Base-by-base conservation (phyloP, 176 grass and related monocot genomes). In the Oryza brachyantha region DNA sequence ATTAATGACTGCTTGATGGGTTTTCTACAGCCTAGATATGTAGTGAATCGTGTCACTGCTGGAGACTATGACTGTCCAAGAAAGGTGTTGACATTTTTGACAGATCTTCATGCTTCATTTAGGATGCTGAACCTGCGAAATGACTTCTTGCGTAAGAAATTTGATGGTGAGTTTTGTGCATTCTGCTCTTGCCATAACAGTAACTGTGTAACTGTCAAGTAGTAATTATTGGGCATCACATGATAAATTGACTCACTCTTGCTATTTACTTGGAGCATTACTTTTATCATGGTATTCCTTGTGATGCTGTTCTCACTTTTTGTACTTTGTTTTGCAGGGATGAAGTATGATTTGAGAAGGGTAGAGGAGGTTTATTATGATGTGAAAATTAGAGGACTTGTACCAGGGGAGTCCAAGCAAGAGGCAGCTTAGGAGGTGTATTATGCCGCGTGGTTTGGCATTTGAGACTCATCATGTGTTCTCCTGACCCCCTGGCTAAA, bases 301-400 rank as follows among this genome's bases (percentile, higher is more conserved):
- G 11, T 77, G 17, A 40, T 29, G 21, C 62, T 63, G 2, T 48
- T 52, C 0, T n/a, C 8, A 29, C 34, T 43, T 27, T 69, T 19
- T 22, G 1, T 35, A 22, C 14, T 58, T 75, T 62, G 45, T 29
- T 83, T 83, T 45, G 14, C 82, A 98, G 92, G 95, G 70, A 98
- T 93, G 95, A 98, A 94, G 81, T 98, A 98, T 77, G 95, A 98
- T 68, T 78, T 98, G 43, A 93, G 92, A 68, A 94, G 92, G 77
- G 92, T 98, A 40, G 95, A 98, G 76, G 95, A 98, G 74, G 95
- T 98, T 7, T 98, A 89, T 70, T 98, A 98, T 64, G 96, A 98
- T 67, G 96, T 98, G 16, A 98, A 98, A 70, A 94, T 98, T 81
- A 80, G 92, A 39, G 92, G 96, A 75, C 90, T 98, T 8, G 90